Base-by-base conservation (phyloP, 108 stramenopile species). In the Cyclotella distinguenda region DNA sequence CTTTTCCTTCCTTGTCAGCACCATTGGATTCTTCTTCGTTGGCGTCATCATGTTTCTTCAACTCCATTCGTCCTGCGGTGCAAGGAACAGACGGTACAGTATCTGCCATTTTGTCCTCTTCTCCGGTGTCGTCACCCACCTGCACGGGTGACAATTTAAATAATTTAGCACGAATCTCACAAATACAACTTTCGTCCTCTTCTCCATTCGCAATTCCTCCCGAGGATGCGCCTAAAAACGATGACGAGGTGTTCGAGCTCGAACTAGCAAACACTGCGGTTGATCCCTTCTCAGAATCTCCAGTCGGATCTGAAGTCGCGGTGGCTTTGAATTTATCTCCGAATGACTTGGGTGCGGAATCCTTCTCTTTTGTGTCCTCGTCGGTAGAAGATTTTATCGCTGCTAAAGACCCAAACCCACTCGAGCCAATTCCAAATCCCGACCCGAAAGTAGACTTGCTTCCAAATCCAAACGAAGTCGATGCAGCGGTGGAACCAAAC, bases 131-230 rank as follows among this genome's bases (percentile, higher is more conserved):
- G 13, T 53, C 64, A 10, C 22, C 46, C 33, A 68, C 67, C 3
- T 59, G 70, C 25, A 69, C 76, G 23, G 59, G 65, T 32, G 58
- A 55, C 75, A 80, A 67, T 54, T 82, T 76, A 58, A 78, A 85
- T 22, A 83, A 68, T 45, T 87, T 90, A 38, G 83, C 83, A 44
- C 84, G 71, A n/a, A 72, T 63, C 52, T 83, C 66, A 47, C 78
- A 84, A 1, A 87, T 16, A 36, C 58, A 63, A 38, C 84, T 58
- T 55, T 87, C 84, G 52, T 82, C 73, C 64, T 87, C 78, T 70
- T 90, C 88, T 28, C 88, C 88, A 49, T 85, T 90, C 1, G 70
- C 39, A 6, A 40, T 33, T 16, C 52, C 63, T 0, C 54, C 65
- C 2, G 53, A 28, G 21, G 62, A 12, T 23, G 53, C 9, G 11